Conservation (phyloP, 352 stramenopile genomes). For the Pythium oligandrum region DNA sequence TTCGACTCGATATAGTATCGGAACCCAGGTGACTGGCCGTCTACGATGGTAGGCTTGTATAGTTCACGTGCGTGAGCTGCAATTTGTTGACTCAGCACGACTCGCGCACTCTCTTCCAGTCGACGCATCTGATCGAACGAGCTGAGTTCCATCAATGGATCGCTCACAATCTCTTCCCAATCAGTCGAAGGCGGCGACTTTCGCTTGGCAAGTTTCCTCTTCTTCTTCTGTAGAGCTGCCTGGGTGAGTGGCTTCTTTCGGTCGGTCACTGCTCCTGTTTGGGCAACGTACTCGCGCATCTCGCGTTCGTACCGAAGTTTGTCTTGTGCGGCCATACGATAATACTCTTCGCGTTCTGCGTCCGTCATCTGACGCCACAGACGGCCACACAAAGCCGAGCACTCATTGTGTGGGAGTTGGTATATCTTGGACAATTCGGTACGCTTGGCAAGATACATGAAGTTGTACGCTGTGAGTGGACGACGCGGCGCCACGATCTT, state of each 20-base stretch:
- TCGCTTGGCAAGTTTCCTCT: no score
- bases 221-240: no score
- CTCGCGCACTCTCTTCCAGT: constrained; percentile 23
- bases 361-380: constrained; percentile 61
- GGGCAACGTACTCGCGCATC: constrained; percentile 3
- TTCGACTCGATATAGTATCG: constrained; percentile 25
- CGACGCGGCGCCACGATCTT: constrained; percentile 23
- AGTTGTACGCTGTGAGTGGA: constrained; percentile 51
- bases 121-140: constrained; percentile 21
- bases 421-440: constrained; percentile 43
- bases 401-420: constrained; percentile 67
- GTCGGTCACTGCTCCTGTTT: no score
- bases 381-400: constrained; percentile 44
- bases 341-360: constrained; percentile 40
- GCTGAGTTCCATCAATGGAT: neutral
- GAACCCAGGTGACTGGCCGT: constrained; percentile 13
- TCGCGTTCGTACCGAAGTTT: constrained; percentile 45
- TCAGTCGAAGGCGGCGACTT: no score
- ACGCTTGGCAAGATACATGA: constrained; percentile 60
- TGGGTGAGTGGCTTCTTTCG: no score
- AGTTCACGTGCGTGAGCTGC: constrained; percentile 1
- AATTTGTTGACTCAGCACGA: constrained; percentile 12
- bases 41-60: neutral
- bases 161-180: no score
- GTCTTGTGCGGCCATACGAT: constrained; percentile 45